phyloP scores from a whole-genome alignment of 2,329 filamentous ascomycete species.

The Stylonectria norvegica region DNA sequence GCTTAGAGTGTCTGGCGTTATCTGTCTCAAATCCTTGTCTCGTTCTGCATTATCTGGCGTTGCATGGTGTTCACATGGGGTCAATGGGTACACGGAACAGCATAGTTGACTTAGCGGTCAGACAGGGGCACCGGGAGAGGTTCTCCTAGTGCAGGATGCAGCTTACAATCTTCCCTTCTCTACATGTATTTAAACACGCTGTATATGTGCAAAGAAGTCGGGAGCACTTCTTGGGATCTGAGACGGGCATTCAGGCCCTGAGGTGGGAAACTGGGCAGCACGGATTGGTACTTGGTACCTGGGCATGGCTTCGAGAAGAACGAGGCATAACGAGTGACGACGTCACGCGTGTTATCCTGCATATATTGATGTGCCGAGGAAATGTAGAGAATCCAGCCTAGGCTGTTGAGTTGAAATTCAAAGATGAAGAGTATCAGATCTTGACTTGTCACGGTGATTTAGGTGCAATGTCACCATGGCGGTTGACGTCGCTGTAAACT shows the following conservation, averaged over 20 bases:
- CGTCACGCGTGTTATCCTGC: constrained; percentile 8
- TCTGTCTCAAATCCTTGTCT: too few species aligned
- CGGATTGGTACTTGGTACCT: too few species aligned
- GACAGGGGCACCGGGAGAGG: too few species aligned
- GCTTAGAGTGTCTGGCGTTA: background rate
- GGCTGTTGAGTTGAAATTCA: constrained; percentile 2
- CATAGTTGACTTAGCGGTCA: constrained; percentile 17
- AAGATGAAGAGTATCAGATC: too few species aligned
- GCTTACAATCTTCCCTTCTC: constrained; percentile 5
- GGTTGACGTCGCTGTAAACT: too few species aligned
- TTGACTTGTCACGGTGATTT: too few species aligned
- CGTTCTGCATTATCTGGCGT: constrained; percentile 19
- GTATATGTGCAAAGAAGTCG: constrained; percentile 17
- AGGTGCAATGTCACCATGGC: too few species aligned
- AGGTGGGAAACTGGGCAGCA: constrained; percentile 3
- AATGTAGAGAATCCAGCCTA: constrained; percentile 4
- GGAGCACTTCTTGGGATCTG: constrained; percentile 6
- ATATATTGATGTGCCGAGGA: too few species aligned
- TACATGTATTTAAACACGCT: constrained; percentile 18
- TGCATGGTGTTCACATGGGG: constrained; percentile 15
- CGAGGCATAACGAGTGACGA: constrained; percentile 15
- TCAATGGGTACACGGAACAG: constrained; percentile 14
- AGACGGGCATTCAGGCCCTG: background rate
- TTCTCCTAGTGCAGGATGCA: constrained; percentile 9
- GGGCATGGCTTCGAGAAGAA: too few species aligned